These are phyloP conservation scores for Thymus quinquecostatus DNA, from an alignment of 257 asterid genomes.

Conservation along the genomic window DNA sequence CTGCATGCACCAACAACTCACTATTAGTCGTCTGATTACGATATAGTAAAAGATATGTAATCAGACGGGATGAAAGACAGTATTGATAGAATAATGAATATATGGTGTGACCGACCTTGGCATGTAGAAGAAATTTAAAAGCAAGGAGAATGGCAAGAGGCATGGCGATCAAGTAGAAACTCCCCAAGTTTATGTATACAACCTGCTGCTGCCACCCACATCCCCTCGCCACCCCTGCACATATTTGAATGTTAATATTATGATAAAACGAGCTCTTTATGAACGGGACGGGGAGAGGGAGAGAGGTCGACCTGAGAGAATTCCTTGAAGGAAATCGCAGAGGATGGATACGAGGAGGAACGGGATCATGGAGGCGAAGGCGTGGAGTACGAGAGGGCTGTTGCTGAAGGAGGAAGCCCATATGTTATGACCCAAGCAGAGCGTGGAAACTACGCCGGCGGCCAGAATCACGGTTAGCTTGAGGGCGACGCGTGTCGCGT, in stretches of 20 bases:
- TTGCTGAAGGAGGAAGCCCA: conserved; percentile 75
- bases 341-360: conserved; percentile 53
- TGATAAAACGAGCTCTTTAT: not conserved
- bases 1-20: conserved; percentile 26
- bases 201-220: conserved; percentile 79
- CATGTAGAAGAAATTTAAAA: conserved; percentile 53
- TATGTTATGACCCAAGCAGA: conserved; percentile 53
- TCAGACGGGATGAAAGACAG: too few relatives aligned
- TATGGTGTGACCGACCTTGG: conserved; percentile 37
- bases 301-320: conserved; percentile 53
- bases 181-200: conserved; percentile 54
- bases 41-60: too few relatives aligned
- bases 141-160: conserved; percentile 57
- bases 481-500: conserved; percentile 60
- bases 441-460: conserved; percentile 42
- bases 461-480: conserved; percentile 53
- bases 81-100: too few relatives aligned
- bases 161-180: conserved; percentile 66
- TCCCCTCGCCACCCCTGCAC: conserved; percentile 76
- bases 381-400: conserved; percentile 49
- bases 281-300: too few relatives aligned
- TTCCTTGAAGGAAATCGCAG: conserved; percentile 68
- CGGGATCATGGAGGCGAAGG: conserved; percentile 68
- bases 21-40: too few relatives aligned
- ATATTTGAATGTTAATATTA: too few relatives aligned